Base-by-base conservation (phyloP, 306 rosid species). In the Ziziphus jujuba region DNA sequence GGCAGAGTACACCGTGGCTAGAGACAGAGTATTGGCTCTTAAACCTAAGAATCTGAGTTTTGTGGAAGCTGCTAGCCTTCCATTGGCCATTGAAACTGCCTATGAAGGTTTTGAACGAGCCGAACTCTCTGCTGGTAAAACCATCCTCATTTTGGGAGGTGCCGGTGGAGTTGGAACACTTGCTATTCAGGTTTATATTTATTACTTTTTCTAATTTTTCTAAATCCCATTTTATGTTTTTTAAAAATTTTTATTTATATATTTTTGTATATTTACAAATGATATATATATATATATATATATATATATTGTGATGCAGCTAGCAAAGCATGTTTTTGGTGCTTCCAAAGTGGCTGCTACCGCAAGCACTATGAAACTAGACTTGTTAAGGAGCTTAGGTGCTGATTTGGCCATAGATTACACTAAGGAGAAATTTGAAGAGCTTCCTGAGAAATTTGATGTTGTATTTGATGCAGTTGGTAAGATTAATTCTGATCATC, bases 51-150 rank as follows among this genome's bases (percentile, higher is more conserved):
- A 74, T 82, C 81, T 91, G 51, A 89, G 83, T 72, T 91, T 91
- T 47, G 47, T 65, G 36, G 95, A 89, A 66, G 97, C 95, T 72
- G 95, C 96, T 72, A 85, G 90, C 75, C 66, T 89, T 65, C 97
- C 97, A 65, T 62, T 80, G 20, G 88, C 87, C 7, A 47, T 81
- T 25, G 83, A 72, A n/a, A 79, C 91, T 25, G 91, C 96, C 66
- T 72, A 87, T 64, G 81, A 86, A 74, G 89, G 91, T 6, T 87
- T 91, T 12, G 82, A 89, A 36, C 54, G 72, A 34, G 64, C 63
- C 16, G 57, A 50, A 6, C 61, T 89, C 33, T 84, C 88, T 28
- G 66, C 82, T n/a, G 95, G 83, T 0, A 61, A 91, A 67, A 84
- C 91, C 7, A 62, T 91, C 28, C 90, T 87, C 63, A 88, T 90